Percentiles rank a stretch among this genome's conserved stretches.
Evolutionary conservation across 2,329 filamentous ascomycete species (phyloP).

Genomic region (Chalaropsis ovoidea): DNA sequence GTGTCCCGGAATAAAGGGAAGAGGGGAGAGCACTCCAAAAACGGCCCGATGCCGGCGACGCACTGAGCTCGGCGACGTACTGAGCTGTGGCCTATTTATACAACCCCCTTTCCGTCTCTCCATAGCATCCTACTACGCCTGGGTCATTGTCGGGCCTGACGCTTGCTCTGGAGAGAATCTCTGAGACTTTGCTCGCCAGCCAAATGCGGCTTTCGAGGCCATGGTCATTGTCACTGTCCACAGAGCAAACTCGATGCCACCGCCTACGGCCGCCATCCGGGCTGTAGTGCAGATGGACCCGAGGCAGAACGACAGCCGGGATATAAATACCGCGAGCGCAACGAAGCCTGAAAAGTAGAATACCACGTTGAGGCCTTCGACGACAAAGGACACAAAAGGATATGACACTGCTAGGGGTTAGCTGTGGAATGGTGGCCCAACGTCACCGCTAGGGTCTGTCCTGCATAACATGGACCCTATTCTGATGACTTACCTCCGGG

Average conservation of each 20-base stretch:
- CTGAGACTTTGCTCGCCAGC: conserved; percentile 26
- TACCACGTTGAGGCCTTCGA: conserved; percentile 44
- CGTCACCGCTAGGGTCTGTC: neutral
- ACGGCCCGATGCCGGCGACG: neutral
- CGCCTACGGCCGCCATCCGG: conserved; percentile 45
- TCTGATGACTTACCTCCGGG: conserved; percentile 33
- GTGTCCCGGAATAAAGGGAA: neutral
- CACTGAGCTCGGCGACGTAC: neutral
- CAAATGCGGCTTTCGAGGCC: conserved; percentile 40
- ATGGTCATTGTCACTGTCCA: conserved; percentile 44
- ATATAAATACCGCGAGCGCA: conserved; percentile 48
- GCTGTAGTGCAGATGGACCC: conserved; percentile 48
- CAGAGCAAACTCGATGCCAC: conserved; percentile 43
- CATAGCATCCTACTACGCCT: neutral
- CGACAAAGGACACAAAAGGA: conserved; percentile 39
- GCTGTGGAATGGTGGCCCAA: no score
- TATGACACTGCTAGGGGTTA: conserved; percentile 35
- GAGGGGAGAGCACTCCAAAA: neutral
- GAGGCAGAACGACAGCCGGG: conserved; percentile 46
- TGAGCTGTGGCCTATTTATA: conserved; percentile 11
- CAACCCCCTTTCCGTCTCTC: conserved; percentile 28
- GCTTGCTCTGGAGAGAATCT: conserved; percentile 32
- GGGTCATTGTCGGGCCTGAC: conserved; percentile 1
- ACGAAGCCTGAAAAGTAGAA: conserved; percentile 53
- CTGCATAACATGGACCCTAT: conserved; percentile 1